phyloP scores from a whole-genome alignment of 1,284 basidiomycete species.

The Kwoniella shivajii region DNA sequence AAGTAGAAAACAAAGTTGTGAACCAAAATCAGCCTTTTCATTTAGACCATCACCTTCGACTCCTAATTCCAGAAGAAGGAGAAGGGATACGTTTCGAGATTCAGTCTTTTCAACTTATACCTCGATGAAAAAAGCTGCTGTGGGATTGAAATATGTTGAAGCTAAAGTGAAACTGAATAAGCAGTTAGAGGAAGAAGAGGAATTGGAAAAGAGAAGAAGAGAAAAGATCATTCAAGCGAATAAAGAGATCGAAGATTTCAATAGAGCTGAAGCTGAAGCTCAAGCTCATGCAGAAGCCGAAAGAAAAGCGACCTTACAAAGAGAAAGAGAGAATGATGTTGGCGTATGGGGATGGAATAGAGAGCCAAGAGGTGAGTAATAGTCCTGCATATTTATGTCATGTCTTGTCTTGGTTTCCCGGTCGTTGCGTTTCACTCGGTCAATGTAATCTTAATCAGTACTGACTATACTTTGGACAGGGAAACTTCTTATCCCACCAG shows the following conservation, averaged over 20 bases:
- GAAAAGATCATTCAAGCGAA: slow-evolving; percentile 37
- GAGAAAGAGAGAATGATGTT: no score
- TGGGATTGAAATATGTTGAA: slow-evolving; percentile 36
- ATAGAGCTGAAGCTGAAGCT: slow-evolving; percentile 5
- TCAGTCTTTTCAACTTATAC: slow-evolving; percentile 41
- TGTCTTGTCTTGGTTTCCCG: no score
- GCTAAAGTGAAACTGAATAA: slow-evolving; percentile 38
- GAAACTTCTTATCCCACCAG: slow-evolving; percentile 18
- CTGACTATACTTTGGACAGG: neutral
- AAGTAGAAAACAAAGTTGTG: neutral
- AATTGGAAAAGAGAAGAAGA: slow-evolving; percentile 22
- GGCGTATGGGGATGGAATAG: neutral
- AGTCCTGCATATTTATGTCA: no score
- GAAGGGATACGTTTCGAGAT: slow-evolving; percentile 32
- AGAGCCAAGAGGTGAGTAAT: neutral
- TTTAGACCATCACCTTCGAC: no score
- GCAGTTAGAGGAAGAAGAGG: slow-evolving; percentile 34
- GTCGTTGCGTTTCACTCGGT: no score
- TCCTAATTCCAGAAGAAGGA: slow-evolving; percentile 1
- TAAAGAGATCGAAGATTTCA: slow-evolving; percentile 25
- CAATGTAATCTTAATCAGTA: neutral
- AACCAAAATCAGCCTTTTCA: slow-evolving; percentile 2
- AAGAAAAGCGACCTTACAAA: no score
- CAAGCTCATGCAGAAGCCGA: no score
- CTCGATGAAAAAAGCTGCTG: slow-evolving; percentile 42